Percentiles rank a stretch among this genome's conserved stretches.
phyloP scores from a whole-genome alignment of 495 filamentous ascomycete species.

The Penicillium roqueforti region DNA sequence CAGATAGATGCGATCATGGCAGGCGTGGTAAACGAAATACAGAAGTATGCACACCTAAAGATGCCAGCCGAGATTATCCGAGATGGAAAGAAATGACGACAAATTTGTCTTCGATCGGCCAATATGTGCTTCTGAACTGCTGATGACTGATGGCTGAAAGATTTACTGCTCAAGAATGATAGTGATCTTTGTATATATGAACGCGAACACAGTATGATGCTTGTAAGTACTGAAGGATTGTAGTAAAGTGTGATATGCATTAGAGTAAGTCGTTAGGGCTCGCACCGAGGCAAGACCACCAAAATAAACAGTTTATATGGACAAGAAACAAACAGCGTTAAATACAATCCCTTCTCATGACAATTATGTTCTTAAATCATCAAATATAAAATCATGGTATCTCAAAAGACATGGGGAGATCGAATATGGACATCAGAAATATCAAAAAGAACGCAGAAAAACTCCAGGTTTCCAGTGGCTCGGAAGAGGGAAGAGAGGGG shows the following conservation, averaged over 20 bases:
- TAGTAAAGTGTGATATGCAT: not conserved
- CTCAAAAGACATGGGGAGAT: constrained; percentile 29
- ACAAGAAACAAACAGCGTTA: constrained; percentile 12
- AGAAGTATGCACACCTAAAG: constrained; percentile 64
- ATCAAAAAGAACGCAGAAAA: constrained; percentile 10
- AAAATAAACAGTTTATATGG: constrained; percentile 9
- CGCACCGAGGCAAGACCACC: not conserved
- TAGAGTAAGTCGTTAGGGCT: not conserved
- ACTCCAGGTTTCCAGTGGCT: not conserved
- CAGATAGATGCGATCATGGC: constrained; percentile 71
- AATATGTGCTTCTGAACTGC: constrained; percentile 6
- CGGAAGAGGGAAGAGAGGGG: not conserved
- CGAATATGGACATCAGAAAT: constrained; percentile 24
- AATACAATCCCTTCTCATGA: constrained; percentile 18
- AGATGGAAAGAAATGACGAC: constrained; percentile 68
- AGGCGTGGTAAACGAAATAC: constrained; percentile 67
- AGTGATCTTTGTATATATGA: not conserved
- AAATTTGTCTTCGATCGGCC: constrained; percentile 30
- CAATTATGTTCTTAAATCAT: constrained; percentile 31
- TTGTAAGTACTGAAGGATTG: not conserved
- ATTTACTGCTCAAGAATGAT: not conserved
- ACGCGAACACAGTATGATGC: not conserved
- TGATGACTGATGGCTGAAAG: too few relatives aligned
- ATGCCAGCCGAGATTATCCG: constrained; percentile 72
- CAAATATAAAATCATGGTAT: constrained; percentile 32